phyloP scores from a whole-genome alignment of 2,329 filamentous ascomycete genomes.

The Fusarium fujikuroi region DNA sequence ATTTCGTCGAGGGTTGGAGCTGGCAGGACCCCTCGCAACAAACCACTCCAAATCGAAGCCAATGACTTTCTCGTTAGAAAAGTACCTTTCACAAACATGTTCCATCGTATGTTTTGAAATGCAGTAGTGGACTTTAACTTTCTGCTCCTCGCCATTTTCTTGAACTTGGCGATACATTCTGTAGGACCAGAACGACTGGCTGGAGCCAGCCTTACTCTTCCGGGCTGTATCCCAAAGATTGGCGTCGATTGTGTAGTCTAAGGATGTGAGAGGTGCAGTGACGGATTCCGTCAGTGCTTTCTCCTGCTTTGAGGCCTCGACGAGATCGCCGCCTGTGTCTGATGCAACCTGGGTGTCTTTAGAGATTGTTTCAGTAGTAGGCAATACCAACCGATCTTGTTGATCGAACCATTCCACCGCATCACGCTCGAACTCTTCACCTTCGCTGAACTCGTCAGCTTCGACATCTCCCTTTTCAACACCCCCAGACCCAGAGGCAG shows the following conservation, averaged over 20 bases:
- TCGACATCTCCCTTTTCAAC: not conserved
- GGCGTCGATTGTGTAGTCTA: conserved; percentile 47
- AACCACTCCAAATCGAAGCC: conserved; percentile 94
- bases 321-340: conserved; percentile 3
- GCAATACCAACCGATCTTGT: conserved; percentile 27
- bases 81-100: conserved; percentile 69
- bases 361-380: not conserved
- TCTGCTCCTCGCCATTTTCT: conserved; percentile 55
- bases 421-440: conserved; percentile 42
- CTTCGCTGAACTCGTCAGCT: conserved; percentile 35
- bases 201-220: conserved; percentile 55
- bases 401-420: conserved; percentile 42
- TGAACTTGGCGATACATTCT: conserved; percentile 69
- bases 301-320: conserved; percentile 10
- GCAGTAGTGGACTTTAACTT: conserved; percentile 82
- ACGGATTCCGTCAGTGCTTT: not conserved
- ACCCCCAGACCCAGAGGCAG: not conserved
- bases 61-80: conserved; percentile 75
- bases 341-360: conserved; percentile 6
- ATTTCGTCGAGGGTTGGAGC: conserved; percentile 68
- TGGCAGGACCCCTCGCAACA: conserved; percentile 55
- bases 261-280: conserved; percentile 42
- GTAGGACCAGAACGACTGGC: conserved; percentile 74
- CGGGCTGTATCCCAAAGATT: conserved; percentile 56
- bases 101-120: conserved; percentile 74